phyloP scores from a whole-genome alignment of 2,329 filamentous ascomycete species.

The Cadophora gregata region DNA sequence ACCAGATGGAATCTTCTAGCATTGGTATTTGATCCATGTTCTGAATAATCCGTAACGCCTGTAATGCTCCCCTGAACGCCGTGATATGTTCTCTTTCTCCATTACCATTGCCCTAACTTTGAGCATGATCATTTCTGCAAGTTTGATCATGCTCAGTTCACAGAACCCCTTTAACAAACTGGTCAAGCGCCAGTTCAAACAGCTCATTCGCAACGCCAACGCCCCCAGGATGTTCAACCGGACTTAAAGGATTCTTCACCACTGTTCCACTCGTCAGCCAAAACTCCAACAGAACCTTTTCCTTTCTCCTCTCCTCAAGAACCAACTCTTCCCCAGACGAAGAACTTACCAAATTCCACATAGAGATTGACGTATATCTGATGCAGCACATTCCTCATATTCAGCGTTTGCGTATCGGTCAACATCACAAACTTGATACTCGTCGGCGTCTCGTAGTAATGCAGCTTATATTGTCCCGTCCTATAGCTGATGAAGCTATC shows the following conservation, averaged over 20 bases:
- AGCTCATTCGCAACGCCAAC: conserved; percentile 74
- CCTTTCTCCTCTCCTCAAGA: background rate
- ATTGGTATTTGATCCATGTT: conserved; percentile 22
- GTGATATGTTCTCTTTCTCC: conserved; percentile 18
- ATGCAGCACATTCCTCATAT: conserved; percentile 92
- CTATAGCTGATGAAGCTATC: conserved; percentile 94
- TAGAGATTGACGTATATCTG: conserved; percentile 99
- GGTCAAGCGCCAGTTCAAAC: conserved; percentile 75
- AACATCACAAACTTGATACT: conserved; percentile 97
- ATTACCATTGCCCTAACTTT: background rate
- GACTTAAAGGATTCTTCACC: conserved; percentile 72
- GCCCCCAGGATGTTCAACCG: conserved; percentile 71
- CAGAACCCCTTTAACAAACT: conserved; percentile 74
- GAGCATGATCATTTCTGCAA: background rate
- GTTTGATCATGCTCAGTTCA: conserved; percentile 13
- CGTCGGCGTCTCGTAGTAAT: conserved; percentile 98
- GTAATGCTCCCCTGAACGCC: conserved; percentile 35
- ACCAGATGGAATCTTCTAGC: conserved; percentile 27
- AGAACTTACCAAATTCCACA: conserved; percentile 82
- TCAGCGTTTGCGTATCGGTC: conserved; percentile 86
- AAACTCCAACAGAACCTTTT: background rate
- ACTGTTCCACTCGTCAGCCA: conserved; percentile 51
- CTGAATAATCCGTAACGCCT: conserved; percentile 31
- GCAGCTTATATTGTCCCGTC: conserved; percentile 94
- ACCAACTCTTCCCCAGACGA: background rate